These are phyloP conservation scores for Trichosporon asahii DNA, from an alignment of 1,284 basidiomycete species.

Conservation along the genomic window DNA sequence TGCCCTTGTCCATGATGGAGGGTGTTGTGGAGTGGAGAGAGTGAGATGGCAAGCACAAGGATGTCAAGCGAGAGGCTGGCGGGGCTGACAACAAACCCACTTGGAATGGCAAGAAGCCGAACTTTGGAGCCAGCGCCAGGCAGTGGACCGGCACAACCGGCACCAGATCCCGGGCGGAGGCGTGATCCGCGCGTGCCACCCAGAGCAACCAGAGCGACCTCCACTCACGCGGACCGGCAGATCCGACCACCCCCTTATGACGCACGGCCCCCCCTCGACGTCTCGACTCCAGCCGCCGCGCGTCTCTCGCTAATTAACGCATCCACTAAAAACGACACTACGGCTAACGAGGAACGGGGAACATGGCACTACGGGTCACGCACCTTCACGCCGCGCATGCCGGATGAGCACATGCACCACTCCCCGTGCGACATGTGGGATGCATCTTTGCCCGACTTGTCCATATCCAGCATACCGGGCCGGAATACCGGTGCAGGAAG, in stretches of 20 bases:
- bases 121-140: background rate
- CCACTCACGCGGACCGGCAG: background rate
- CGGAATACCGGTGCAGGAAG: no score
- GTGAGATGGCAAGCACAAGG: background rate
- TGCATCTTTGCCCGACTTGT: no score
- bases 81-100: background rate
- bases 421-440: no score
- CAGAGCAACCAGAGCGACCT: no score
- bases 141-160: background rate
- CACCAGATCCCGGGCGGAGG: background rate
- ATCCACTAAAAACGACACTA: no score
- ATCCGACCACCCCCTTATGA: background rate
- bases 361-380: no score
- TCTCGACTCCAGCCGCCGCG: no score
- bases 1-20: conserved; percentile 15
- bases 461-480: no score
- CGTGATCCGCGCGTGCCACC: background rate
- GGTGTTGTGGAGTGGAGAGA: background rate
- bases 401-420: no score
- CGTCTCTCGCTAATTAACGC: no score
- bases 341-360: no score
- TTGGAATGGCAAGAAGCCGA: background rate
- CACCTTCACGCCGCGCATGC: no score
- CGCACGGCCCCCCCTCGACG: background rate
- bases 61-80: background rate